Percentiles rank a stretch among this genome's conserved stretches.
Evolutionary conservation across 108 stramenopile genomes (phyloP).

Genomic region (Asterionellopsis glacialis): DNA sequence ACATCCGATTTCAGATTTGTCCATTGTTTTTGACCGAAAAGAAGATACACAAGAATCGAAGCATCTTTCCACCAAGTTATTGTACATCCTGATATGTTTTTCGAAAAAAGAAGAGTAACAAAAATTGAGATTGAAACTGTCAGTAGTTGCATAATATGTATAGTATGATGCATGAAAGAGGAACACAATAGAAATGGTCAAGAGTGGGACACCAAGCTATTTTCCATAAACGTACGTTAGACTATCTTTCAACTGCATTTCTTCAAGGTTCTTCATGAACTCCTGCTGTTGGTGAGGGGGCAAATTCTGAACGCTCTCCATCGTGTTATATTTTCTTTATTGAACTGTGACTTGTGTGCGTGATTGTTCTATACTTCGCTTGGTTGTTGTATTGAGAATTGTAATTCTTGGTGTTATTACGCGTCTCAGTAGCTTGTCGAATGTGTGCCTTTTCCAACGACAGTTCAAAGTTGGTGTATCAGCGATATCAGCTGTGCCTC

Average conservation of each 20-base stretch:
- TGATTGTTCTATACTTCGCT: no score
- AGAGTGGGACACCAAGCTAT: background rate
- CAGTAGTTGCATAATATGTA: background rate
- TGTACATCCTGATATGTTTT: slow-evolving; percentile 78
- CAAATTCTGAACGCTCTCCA: slow-evolving; percentile 75
- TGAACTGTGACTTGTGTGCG: slow-evolving; percentile 2
- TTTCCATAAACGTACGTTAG: slow-evolving; percentile 49
- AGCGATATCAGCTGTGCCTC: no score
- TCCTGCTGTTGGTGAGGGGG: slow-evolving; percentile 80
- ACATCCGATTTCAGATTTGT: slow-evolving; percentile 70
- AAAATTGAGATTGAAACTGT: background rate
- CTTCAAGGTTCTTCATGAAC: slow-evolving; percentile 80
- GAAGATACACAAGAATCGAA: slow-evolving; percentile 71
- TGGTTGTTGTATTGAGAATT: no score
- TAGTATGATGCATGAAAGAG: slow-evolving; percentile 1
- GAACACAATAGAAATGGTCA: slow-evolving; percentile 10
- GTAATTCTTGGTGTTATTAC: no score
- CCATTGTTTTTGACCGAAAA: slow-evolving; percentile 82
- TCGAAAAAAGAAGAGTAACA: background rate
- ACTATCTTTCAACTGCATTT: slow-evolving; percentile 88
- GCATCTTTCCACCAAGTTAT: slow-evolving; percentile 73
- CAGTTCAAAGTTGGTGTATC: no score
- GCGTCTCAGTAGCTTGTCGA: no score
- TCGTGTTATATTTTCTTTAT: slow-evolving; percentile 11
- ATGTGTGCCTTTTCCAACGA: no score